Percentiles rank a stretch among this genome's conserved stretches.
These are phyloP conservation scores for Pseudogymnoascus destructans DNA, from an alignment of 2,329 filamentous ascomycete genomes.

Conservation along the genomic window DNA sequence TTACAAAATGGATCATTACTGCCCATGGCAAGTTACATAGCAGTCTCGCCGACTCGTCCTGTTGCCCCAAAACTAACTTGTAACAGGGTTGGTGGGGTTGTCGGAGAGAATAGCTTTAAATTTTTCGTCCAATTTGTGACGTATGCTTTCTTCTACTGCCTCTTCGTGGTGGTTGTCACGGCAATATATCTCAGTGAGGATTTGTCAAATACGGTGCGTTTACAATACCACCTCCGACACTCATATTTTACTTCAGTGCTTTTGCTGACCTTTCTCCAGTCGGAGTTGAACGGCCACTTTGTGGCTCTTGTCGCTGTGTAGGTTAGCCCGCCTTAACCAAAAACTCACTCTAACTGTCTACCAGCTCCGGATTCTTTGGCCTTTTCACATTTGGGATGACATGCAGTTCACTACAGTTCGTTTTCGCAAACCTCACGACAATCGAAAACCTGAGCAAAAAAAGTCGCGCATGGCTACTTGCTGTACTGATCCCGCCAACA, in stretches of 20 bases:
- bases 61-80: not conserved
- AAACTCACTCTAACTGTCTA: constrained; percentile 12
- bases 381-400: constrained; percentile 75
- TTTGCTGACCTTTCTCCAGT: not conserved
- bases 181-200: constrained; percentile 47
- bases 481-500: constrained; percentile 51
- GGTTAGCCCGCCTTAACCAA: constrained; percentile 19
- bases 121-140: constrained; percentile 82
- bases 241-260: not conserved
- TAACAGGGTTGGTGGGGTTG: constrained; percentile 72
- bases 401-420: constrained; percentile 54
- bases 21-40: constrained; percentile 49
- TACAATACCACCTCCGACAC: not conserved
- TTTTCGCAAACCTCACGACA: constrained; percentile 64
- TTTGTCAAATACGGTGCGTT: constrained; percentile 16
- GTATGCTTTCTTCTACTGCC: constrained; percentile 58
- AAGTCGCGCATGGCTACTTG: constrained; percentile 55
- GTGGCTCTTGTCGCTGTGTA: constrained; percentile 52
- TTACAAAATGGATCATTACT: constrained; percentile 88
- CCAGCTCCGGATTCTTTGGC: constrained; percentile 52
- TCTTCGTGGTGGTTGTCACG: constrained; percentile 48
- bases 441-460: constrained; percentile 61
- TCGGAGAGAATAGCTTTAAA: constrained; percentile 78
- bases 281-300: constrained; percentile 42
- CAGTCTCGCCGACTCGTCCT: not conserved